A percentile compares a stretch with the other conserved stretches of the same genome.
phyloP scores from a whole-genome alignment of 345 rosid genomes.

The Gossypium thurberi region DNA sequence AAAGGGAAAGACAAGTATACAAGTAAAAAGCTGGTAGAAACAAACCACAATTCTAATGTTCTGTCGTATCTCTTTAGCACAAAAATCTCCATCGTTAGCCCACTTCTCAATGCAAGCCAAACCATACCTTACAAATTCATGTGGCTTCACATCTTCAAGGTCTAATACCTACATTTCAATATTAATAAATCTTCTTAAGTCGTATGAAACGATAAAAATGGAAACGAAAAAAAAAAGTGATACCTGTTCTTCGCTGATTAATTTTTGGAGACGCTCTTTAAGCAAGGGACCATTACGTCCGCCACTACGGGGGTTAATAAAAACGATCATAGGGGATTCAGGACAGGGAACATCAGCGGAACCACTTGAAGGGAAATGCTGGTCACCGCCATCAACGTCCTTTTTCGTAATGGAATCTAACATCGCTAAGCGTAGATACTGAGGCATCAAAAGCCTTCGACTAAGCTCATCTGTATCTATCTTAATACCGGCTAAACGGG shows the following conservation, averaged over 20 bases:
- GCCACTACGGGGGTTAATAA: slow-evolving; percentile 76
- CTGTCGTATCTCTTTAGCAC: slow-evolving; percentile 77
- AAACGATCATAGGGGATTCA: slow-evolving; percentile 72
- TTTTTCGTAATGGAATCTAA: slow-evolving; percentile 45
- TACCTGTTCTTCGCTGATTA: slow-evolving; percentile 79
- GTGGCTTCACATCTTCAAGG: slow-evolving; percentile 67
- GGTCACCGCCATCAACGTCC: slow-evolving; percentile 31
- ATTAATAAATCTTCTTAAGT: not conserved
- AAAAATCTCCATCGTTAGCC: slow-evolving; percentile 55
- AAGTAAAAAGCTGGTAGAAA: not conserved
- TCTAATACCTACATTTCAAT: slow-evolving; percentile 65
- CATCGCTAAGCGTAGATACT: slow-evolving; percentile 65
- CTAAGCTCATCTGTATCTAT: slow-evolving; percentile 64
- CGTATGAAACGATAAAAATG: not conserved
- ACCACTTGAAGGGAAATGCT: slow-evolving; percentile 1
- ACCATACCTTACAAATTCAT: slow-evolving; percentile 71
- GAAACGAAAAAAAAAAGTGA: not conserved
- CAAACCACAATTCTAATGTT: slow-evolving; percentile 80
- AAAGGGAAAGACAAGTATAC: not conserved
- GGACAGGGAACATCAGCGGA: slow-evolving; percentile 27
- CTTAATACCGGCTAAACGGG: slow-evolving; percentile 59
- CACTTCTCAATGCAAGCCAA: slow-evolving; percentile 73
- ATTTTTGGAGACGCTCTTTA: slow-evolving; percentile 56
- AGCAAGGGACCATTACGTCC: slow-evolving; percentile 76
- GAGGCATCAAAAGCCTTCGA: slow-evolving; percentile 48